Evolutionary conservation across 164 flowering plant genomes (phyloP).

Genomic region (Kalanchoe fedtschenkoi): DNA sequence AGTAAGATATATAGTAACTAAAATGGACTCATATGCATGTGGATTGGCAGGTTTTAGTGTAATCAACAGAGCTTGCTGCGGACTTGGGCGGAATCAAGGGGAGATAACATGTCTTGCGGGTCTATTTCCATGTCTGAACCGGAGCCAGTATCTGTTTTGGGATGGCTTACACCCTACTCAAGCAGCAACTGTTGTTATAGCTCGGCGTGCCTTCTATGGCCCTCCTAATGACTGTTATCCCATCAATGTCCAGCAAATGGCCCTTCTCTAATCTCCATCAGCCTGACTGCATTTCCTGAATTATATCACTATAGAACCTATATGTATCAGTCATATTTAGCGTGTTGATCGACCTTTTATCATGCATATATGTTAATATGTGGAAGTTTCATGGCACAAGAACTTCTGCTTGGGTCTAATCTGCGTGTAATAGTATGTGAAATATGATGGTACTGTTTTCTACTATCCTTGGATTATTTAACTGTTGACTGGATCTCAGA

Average conservation of each 20-base stretch:
- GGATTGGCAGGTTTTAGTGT: slow-evolving; percentile 42
- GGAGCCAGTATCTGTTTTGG: slow-evolving; percentile 57
- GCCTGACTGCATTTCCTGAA: neutral
- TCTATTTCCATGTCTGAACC: slow-evolving; percentile 39
- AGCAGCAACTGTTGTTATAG: slow-evolving; percentile 42
- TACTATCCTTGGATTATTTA: no score
- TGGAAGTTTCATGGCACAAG: no score
- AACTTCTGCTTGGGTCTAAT: no score
- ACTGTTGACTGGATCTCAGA: no score
- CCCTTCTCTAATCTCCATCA: slow-evolving; percentile 15
- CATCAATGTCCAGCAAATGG: slow-evolving; percentile 55
- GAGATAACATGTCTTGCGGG: slow-evolving; percentile 45
- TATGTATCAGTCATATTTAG: no score
- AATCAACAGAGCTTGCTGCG: slow-evolving; percentile 50
- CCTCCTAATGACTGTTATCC: slow-evolving; percentile 48
- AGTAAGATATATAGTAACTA: no score
- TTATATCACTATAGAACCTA: no score
- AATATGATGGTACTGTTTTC: no score
- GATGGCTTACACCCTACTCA: slow-evolving; percentile 69
- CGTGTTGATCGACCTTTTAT: no score
- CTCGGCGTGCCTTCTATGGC: slow-evolving; percentile 40
- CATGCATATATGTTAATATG: no score
- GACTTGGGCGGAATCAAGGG: slow-evolving; percentile 31
- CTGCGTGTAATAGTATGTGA: no score
- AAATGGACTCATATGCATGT: no score